Base-by-base conservation (phyloP, 2,329 filamentous ascomycete genomes). In the Talaromyces rugulosus region DNA sequence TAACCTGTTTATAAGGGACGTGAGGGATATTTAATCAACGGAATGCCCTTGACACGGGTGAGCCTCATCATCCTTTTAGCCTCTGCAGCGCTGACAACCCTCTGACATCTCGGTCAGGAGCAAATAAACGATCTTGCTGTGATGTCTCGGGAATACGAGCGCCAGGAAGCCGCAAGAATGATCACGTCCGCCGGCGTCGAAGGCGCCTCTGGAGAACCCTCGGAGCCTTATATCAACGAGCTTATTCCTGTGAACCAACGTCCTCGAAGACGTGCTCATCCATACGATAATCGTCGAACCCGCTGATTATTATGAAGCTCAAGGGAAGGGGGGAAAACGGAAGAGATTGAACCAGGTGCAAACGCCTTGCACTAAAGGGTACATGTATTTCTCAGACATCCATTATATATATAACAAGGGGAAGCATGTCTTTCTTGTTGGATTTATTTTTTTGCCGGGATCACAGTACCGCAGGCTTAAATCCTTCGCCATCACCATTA, bases 41-140 rank as follows among this genome's bases (percentile, higher is more conserved):
- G 80, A 34, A 70, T 75, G 57, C 77, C 76, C 62, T 70, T 82
- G 60, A 82, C 80, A 64, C 75, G 78, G 71, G 80, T 81, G 68
- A 60, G 69, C 62, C 14, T 23, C 12, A 36, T 36, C n/a, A 23
- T 47, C 7, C n/a, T 47, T 12, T 18, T 6, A 2, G 3, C 42
- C 11, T 14, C 14, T 44, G 9, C 42, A 47, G 36, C 28, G 28
- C 52, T 27, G 28, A 55, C 31, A 54, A 23, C 2, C 28, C 8
- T n/a, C 50, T 65, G 62, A 60, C 63, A 51, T 60, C 33, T 53
- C 55, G 54, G 58, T 12, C 63, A 82, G 80, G 74, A 78, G 68
- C 80, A 82, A 78, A 81, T 82, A 63, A 76, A 81, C 62, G 80
- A 82, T 63, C 72, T 82, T n/a, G 74, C 74, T 57, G 69, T 70